These are phyloP conservation scores for Zymoseptoria crescenta DNA, from an alignment of 2,329 filamentous ascomycete genomes.

Conservation along the genomic window DNA sequence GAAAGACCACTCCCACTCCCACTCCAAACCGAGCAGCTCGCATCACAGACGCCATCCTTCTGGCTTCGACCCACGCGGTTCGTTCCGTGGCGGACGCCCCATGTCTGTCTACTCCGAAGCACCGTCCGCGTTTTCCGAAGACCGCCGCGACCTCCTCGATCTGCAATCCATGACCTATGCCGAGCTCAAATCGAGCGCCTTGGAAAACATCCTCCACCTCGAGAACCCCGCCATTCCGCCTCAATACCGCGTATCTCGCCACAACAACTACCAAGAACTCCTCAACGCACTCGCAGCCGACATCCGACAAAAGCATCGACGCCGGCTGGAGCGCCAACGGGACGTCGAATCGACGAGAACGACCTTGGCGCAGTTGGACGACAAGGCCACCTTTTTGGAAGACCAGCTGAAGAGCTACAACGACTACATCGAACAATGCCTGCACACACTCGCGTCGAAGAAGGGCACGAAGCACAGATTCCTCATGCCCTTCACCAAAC, in stretches of 20 bases:
- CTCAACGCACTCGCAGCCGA: slow-evolving; percentile 94
- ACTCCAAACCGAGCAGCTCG: slow-evolving; percentile 25
- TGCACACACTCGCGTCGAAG: slow-evolving; percentile 93
- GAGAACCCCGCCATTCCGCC: slow-evolving; percentile 53
- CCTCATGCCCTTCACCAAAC: slow-evolving; percentile 91
- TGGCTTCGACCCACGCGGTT: slow-evolving; percentile 24
- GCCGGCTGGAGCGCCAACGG: slow-evolving; percentile 81
- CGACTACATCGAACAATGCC: slow-evolving; percentile 97
- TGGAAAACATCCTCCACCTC: slow-evolving; percentile 87
- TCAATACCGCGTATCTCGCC: slow-evolving; percentile 66
- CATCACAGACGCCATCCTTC: slow-evolving; percentile 19
- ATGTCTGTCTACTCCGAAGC: slow-evolving; percentile 35
- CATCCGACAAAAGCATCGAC: slow-evolving; percentile 92
- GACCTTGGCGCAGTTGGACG: slow-evolving; percentile 66
- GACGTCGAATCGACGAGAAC: slow-evolving; percentile 78
- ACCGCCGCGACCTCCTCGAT: slow-evolving; percentile 58
- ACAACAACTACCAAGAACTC: slow-evolving; percentile 96
- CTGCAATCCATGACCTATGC: slow-evolving; percentile 83
- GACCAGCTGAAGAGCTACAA: slow-evolving; percentile 96
- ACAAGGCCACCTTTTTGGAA: slow-evolving; percentile 87
- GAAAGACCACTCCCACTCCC: slow-evolving; percentile 25
- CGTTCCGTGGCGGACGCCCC: slow-evolving; percentile 23
- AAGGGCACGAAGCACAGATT: slow-evolving; percentile 77
- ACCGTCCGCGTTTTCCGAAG: slow-evolving; percentile 30
- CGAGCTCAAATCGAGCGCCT: slow-evolving; percentile 82